Evolutionary conservation across 306 rosid species (phyloP).

Genomic region (Castanopsis chinensis): DNA sequence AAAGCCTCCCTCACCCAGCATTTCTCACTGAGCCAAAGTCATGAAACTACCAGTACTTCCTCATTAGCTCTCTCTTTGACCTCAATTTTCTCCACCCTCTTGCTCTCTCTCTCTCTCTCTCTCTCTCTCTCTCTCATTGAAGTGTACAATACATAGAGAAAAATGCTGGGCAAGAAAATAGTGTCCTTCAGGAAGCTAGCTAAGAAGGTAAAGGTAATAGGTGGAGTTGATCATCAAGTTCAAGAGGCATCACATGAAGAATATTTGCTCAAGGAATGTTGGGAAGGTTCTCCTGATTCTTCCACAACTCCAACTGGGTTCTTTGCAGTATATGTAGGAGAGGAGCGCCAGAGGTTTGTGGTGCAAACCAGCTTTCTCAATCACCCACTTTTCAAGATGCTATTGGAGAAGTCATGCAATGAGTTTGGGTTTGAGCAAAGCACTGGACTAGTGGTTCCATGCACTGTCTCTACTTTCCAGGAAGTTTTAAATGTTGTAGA

Average conservation of each 20-base stretch:
- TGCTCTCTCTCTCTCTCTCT: background rate
- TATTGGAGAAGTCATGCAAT: conserved; percentile 66
- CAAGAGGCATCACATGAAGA: conserved; percentile 31
- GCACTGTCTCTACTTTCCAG: conserved; percentile 65
- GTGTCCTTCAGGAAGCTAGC: conserved; percentile 63
- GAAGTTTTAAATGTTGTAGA: conserved; percentile 74
- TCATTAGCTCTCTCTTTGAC: conserved; percentile 1
- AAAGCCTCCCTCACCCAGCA: conserved; percentile 18
- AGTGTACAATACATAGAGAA: background rate
- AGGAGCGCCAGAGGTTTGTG: conserved; percentile 61
- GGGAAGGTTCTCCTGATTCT: conserved; percentile 25
- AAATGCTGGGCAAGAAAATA: conserved; percentile 65
- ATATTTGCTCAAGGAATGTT: conserved; percentile 36
- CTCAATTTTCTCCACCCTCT: background rate
- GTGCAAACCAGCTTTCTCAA: conserved; percentile 74
- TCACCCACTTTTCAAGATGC: conserved; percentile 87
- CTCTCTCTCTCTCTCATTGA: background rate
- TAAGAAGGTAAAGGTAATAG: conserved; percentile 48
- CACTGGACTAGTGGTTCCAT: conserved; percentile 73
- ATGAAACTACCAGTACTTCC: background rate
- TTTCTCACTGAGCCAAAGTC: conserved; percentile 13
- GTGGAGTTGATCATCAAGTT: conserved; percentile 18
- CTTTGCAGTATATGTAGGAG: conserved; percentile 75
- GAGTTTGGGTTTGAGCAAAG: conserved; percentile 85
- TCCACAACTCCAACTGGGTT: conserved; percentile 66